Evolutionary conservation across 805 yeast species (phyloP), one percentile per base, ranked within the genome.

Genomic region (Monosporozyma yasuniensis): DNA sequence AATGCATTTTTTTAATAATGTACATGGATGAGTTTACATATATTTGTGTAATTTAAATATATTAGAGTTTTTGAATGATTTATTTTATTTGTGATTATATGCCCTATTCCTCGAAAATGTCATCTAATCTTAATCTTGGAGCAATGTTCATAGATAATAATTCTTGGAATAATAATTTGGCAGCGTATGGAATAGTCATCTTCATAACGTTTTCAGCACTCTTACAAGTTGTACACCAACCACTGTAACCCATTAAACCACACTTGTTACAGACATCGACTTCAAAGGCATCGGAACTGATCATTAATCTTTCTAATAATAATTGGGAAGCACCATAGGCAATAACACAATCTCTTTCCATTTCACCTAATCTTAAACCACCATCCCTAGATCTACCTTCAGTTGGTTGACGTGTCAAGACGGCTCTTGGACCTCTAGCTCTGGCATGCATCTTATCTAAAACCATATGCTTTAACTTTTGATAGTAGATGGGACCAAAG

Each of bases 341-440:
- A 71, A 93, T 95, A 56, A 93, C 96, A 83, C 99, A 93, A 74
- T 93, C 99, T 71, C 99, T 85, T 69, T 93, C 99, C 99, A 93
- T 93, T 73, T 93, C 99, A 62, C 99, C 99, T 68, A 93, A 78
- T 75, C 99, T 84, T 66, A 93, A 78, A 66, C 99, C 99, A 79
- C 99, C 99, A 70, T 93, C 99, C 70, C 99, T 80, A 2, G 97
- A 88, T 70, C 99, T 80, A 77, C 99, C 99, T 70, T 93, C 99
- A 0, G 98, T 91, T 16, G 98, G 99, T 71, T 93, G 99, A 70
- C 99, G 82, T 9, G 99, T 93, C 52, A 93, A 75, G 11, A 93
- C 98, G 0, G 99, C 99, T 60, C 98, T 81, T 50, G 99, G 99
- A 47, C 99, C 99, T 67, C 99, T 81, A 2, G 99, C 97, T 76